A percentile compares a stretch with the other conserved stretches of the same genome.
Evolutionary conservation across 176 grass and related monocot species (phyloP).

Genomic region (Saccharum spontaneum): DNA sequence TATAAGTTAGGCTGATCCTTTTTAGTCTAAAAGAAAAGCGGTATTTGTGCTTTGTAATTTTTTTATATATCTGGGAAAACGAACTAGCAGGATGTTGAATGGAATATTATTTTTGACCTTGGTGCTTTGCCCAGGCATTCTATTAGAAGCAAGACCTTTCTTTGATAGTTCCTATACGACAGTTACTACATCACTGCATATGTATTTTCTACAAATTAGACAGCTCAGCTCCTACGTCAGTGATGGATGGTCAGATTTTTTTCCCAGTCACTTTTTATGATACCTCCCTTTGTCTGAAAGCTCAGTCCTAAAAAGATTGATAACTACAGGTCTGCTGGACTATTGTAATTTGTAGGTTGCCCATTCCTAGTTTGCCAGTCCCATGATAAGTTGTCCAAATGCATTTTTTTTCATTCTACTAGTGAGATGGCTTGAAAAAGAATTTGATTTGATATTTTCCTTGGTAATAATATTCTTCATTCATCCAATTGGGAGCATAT

Average conservation of each 20-base stretch:
- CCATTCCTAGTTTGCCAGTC: constrained; percentile 27
- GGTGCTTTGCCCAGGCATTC: background rate
- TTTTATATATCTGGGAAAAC: background rate
- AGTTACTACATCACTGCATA: constrained; percentile 2
- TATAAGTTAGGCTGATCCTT: background rate
- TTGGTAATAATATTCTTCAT: background rate
- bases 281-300: constrained; percentile 36
- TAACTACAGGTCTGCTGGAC: constrained; percentile 1
- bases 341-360: constrained; percentile 36
- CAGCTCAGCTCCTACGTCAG: constrained; percentile 29
- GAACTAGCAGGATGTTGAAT: background rate
- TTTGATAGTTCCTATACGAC: background rate
- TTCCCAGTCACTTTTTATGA: constrained; percentile 18
- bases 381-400: constrained; percentile 5
- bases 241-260: constrained; percentile 22
- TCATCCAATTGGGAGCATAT: background rate
- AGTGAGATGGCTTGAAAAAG: constrained; percentile 22
- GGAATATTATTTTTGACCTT: background rate
- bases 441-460: constrained; percentile 20
- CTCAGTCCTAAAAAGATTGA: constrained; percentile 30
- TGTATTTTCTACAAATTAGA: background rate
- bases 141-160: constrained; percentile 6
- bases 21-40: background rate
- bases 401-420: constrained; percentile 9
- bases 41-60: background rate